Evolutionary conservation across 208 protist genomes (phyloP).

Genomic region (Crithidia expoeki): DNA sequence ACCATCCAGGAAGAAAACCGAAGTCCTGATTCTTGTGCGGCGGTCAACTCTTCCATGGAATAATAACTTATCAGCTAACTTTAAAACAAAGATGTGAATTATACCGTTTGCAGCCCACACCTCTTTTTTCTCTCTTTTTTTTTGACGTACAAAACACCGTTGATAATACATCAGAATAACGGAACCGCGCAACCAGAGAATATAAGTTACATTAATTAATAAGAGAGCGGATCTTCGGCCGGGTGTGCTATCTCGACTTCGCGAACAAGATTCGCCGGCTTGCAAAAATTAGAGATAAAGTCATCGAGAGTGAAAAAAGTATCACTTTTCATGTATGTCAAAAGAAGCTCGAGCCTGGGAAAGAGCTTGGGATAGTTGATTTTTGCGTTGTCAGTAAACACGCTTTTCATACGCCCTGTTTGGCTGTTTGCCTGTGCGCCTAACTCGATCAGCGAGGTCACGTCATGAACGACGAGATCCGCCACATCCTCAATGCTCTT

Average conservation of each 20-base stretch:
- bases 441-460: conserved; percentile 60
- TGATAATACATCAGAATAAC: conserved; percentile 19
- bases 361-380: conserved; percentile 73
- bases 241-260: conserved; percentile 80
- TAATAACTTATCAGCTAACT: no score
- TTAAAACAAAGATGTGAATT: no score
- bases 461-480: conserved; percentile 47
- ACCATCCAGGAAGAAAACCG: no score
- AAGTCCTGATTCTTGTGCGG: no score
- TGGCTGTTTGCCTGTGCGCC: conserved; percentile 24
- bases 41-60: no score
- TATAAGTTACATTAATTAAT: conserved; percentile 48
- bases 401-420: conserved; percentile 19
- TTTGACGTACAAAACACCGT: no score
- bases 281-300: conserved; percentile 65
- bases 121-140: no score
- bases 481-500: conserved; percentile 59
- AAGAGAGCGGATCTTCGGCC: conserved; percentile 74
- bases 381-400: conserved; percentile 74
- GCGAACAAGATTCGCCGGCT: conserved; percentile 54
- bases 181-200: conserved; percentile 7
- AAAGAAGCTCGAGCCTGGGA: conserved; percentile 49
- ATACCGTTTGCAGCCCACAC: no score
- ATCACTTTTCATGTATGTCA: conserved; percentile 53
- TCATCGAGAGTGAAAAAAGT: conserved; percentile 69